Base-by-base conservation (phyloP, 1,284 basidiomycete species). In the Rhizopogon hawkerae region DNA sequence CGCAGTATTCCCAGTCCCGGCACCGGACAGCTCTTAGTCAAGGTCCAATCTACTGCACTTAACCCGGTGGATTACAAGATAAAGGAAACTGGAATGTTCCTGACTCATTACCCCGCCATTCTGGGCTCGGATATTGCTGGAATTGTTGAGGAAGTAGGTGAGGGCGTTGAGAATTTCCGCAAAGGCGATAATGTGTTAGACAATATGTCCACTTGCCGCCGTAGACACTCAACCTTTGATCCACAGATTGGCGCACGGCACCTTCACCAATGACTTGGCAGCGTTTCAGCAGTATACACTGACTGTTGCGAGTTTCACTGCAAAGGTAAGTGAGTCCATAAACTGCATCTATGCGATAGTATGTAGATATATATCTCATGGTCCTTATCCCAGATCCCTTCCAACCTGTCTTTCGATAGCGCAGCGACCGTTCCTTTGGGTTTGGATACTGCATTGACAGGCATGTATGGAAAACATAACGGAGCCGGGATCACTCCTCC, bases 1-100 rank as follows among this genome's bases (percentile, higher is more conserved):
- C 54, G 52, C 38, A 54, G 59, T 13, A 56, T 75, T 13, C 71
- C 69, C 1, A 65, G 57, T 38, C 71, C 74, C 2, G 65, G 62
- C 5, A 55, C 60, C 3, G 69, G 69, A 4, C 65, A 78, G 53
- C 54, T 79, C 1, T 62, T 77, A 18, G 65, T 78, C 48, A 72
- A 71, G 52, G 52, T 77, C 33, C 52, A 69, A 4, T 56, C 73
- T 0, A 52, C 66, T 7, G 71, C 66, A 2, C 63, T 79, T 9
- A 78, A 78, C 55, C 76, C 76, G 3, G 54, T 73, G n/a, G 77
- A 77, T 57, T 76, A 67, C 59, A 75, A 74, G 55, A 65, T 66
- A 9, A 54, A 59, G 36, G 13, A 59, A 47, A 38, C 51, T 26
- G 65, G 60, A 5, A 23, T 38, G 1, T 58, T 56, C 31, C 9